Evolutionary conservation across 2,329 filamentous ascomycete species (phyloP), one percentile per base, ranked within the genome.

Genomic region (Aspergillus phoenicis): DNA sequence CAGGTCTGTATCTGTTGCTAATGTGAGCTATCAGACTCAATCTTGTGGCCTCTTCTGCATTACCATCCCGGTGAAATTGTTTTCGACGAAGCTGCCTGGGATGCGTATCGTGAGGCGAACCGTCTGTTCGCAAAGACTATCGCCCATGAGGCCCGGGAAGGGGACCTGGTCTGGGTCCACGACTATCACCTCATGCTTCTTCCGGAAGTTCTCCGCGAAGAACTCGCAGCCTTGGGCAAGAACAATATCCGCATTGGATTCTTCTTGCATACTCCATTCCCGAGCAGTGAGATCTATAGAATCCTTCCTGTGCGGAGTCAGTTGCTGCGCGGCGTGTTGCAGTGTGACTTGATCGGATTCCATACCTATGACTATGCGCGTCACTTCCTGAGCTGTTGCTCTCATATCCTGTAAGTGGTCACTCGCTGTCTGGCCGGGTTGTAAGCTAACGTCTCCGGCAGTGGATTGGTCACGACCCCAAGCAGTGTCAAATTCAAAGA

Each of bases 111-210:
- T 71, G 91, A 97, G 73, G 94, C 96, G 66, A 99, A 98, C 79
- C 87, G 89, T 52, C 84, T 96, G 8, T 99, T 98, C 73, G 94
- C 95, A 61, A 89, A 94, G 80, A 89, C 90, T 15, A 89, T 99
- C 66, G 88, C 90, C 59, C 88, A 89, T 69, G 91, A 97, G 70
- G 91, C 97, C 13, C 86, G 93, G 75, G 94, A 98, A 75, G 93
- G 93, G 59, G 95, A 99, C 77, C 81, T 97, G 71, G 90, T 99
- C 71, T 99, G 95, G 95, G 91, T 99, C 7, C 95, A 99, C 77
- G 95, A 99, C 78, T 99, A 98, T 80, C 95, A 99, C 78, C 83
- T 98, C 63, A 98, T 98, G 93, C 88, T 99, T 22, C 85, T 99
- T 36, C 95, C 95, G 36, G 88, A 94, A 72, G 96, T 98, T 92